phyloP scores from a whole-genome alignment of 2,329 filamentous ascomycete genomes.

The Ophiostoma montium region DNA sequence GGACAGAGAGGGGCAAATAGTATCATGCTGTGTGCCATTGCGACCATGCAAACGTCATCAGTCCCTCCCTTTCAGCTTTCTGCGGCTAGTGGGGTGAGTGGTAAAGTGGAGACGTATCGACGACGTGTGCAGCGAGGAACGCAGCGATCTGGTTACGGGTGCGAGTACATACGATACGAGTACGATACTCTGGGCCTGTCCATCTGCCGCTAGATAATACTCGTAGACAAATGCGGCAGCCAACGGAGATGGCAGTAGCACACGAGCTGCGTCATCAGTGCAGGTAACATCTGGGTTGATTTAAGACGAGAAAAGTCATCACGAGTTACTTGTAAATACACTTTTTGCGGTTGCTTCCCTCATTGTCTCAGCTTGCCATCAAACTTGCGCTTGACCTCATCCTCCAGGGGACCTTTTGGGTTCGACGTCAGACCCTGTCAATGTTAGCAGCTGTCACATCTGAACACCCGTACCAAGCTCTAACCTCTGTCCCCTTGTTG shows the following conservation, averaged over 20 bases:
- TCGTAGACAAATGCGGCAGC: too few relatives aligned
- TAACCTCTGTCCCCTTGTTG: constrained; percentile 7
- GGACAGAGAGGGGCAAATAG: neutral
- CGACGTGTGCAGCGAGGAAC: neutral
- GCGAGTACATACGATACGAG: too few relatives aligned
- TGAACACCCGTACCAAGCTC: constrained; percentile 21
- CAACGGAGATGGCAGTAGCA: too few relatives aligned
- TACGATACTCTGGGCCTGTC: too few relatives aligned
- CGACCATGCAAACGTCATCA: neutral
- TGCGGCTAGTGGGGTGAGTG: neutral
- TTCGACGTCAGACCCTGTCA: constrained; percentile 38
- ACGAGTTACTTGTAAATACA: neutral
- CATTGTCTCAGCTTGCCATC: constrained; percentile 7
- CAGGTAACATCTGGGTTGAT: too few relatives aligned
- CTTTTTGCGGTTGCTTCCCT: neutral
- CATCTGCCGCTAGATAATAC: too few relatives aligned
- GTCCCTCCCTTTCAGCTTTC: neutral
- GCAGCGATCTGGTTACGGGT: too few relatives aligned
- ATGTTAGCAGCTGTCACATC: neutral
- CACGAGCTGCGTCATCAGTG: too few relatives aligned
- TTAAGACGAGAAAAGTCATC: too few relatives aligned
- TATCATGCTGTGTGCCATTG: neutral
- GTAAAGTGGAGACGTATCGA: neutral
- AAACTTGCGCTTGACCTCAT: constrained; percentile 46
- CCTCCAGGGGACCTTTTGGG: constrained; percentile 49